Base-by-base conservation (phyloP, 2,329 filamentous ascomycete species). In the Aspergillus quadrilineatus region DNA sequence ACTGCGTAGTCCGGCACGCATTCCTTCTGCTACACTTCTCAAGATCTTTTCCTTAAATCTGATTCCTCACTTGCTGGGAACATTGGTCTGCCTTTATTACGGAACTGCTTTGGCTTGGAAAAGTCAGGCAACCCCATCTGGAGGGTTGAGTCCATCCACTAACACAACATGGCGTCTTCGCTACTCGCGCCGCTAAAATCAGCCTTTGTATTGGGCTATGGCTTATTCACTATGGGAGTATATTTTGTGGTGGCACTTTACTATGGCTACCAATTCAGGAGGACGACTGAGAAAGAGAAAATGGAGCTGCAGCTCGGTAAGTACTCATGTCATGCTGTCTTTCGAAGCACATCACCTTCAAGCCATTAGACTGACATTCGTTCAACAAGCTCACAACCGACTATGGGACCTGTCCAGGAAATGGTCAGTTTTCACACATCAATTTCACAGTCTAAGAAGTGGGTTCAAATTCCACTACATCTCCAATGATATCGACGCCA, bases 381-480 rank as follows among this genome's bases (percentile, higher is more conserved):
- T 39, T 15, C 9, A 28, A 32, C 15, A 17, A 84, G 83, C 80
- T 52, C 78, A 78, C 60, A 71, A 81, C 58, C 73, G 75, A 39
- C 75, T 84, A 61, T 85, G 83, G 83, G 77, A 80, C 58, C 72
- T 85, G 7, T 77, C 77, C 10, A 75, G 76, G 50, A 67, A 75
- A n/a, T 74, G 75, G 34, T 71, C 73, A 9, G 76, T 75, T 14
- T 73, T 83, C 42, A 73, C 69, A 22, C 83, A 85, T 66, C 71
- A 76, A 29, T 82, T 85, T 62, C 73, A 82, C 59, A 78, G 72
- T 43, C 72, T 83, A 12, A 71, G 71, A 37, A 76, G 73, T 57
- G 79, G 80, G 0, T 72, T 79, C 58, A 79, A 78, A 60, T 76
- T 85, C 29, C 83, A 85, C 65, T 85, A 85, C 62, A 71, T 85